A percentile compares a stretch with the other conserved stretches of the same genome.
Conservation (phyloP, 2,329 filamentous ascomycete genomes). For the Penicillium sp. region DNA sequence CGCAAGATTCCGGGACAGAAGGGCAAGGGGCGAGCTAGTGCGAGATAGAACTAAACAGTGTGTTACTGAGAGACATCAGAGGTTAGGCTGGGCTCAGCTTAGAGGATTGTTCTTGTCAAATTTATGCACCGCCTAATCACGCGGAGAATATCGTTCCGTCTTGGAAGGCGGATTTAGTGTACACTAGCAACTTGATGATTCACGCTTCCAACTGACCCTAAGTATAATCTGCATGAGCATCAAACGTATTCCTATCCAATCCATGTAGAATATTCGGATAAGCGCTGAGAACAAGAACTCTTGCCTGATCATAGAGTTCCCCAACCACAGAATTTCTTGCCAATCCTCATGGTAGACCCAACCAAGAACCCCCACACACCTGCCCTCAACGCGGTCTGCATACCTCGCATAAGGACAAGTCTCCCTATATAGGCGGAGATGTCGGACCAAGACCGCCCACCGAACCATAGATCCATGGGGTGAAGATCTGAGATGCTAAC, state of each 20-base stretch:
- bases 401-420: conserved; percentile 33
- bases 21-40: conserved; percentile 27
- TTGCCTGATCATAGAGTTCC: conserved; percentile 23
- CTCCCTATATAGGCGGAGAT: conserved; percentile 35
- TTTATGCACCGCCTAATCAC: background rate
- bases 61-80: too few species aligned
- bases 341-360: conserved; percentile 35
- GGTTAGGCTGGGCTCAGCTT: too few species aligned
- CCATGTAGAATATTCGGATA: too few species aligned
- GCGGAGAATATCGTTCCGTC: background rate
- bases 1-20: conserved; percentile 50
- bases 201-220: conserved; percentile 1
- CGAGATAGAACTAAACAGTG: conserved; percentile 8
- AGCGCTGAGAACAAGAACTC: too few species aligned
- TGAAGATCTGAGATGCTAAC: conserved; percentile 29
- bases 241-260: too few species aligned
- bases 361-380: conserved; percentile 37
- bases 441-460: conserved; percentile 29
- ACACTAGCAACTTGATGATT: conserved; percentile 14
- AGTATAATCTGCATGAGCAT: background rate
- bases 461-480: conserved; percentile 31
- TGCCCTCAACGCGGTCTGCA: conserved; percentile 35
- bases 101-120: background rate
- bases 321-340: conserved; percentile 39
- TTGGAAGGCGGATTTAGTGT: conserved; percentile 6